Percentiles rank a stretch among this genome's conserved stretches.
These are phyloP conservation scores for Hanseniaspora clermontiae DNA, from an alignment of 805 yeast species.

Conservation along the genomic window DNA sequence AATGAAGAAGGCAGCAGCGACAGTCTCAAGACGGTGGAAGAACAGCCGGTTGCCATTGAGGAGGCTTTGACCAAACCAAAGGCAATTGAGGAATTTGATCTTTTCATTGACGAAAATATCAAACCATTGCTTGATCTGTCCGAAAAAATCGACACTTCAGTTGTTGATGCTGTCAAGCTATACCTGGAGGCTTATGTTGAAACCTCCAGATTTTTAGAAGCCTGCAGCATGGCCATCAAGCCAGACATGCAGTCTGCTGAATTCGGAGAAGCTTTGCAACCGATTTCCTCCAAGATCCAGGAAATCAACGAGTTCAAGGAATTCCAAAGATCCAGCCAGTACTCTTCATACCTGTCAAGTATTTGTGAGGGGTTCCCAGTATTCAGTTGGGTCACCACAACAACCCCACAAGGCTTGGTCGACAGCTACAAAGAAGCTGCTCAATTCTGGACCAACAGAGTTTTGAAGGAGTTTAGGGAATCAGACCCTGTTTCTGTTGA, in stretches of 20 bases:
- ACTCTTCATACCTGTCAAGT: constrained; percentile 62
- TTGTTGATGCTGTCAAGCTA: constrained; percentile 35
- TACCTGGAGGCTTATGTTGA: constrained; percentile 41
- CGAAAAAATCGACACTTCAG: constrained; percentile 36
- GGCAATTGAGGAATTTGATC: constrained; percentile 42
- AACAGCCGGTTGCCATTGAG: background rate
- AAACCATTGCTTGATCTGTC: constrained; percentile 43
- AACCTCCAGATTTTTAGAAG: constrained; percentile 46
- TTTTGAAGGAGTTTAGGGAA: constrained; percentile 72
- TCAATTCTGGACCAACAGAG: constrained; percentile 86
- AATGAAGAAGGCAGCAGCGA: background rate
- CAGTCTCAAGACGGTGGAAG: background rate
- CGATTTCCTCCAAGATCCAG: constrained; percentile 51
- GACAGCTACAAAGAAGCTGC: constrained; percentile 82
- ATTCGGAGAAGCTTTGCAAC: constrained; percentile 46
- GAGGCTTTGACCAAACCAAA: constrained; percentile 28
- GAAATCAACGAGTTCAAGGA: constrained; percentile 58
- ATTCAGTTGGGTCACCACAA: constrained; percentile 77
- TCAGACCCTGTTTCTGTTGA: constrained; percentile 54
- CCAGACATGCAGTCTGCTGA: constrained; percentile 47
- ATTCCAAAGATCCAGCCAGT: constrained; percentile 52
- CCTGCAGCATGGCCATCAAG: constrained; percentile 49
- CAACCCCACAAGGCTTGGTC: constrained; percentile 61
- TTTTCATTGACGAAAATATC: constrained; percentile 39
- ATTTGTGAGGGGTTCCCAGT: constrained; percentile 83